Base-by-base conservation (phyloP, 1,284 basidiomycete species). In the Moesziomyces sp. region DNA sequence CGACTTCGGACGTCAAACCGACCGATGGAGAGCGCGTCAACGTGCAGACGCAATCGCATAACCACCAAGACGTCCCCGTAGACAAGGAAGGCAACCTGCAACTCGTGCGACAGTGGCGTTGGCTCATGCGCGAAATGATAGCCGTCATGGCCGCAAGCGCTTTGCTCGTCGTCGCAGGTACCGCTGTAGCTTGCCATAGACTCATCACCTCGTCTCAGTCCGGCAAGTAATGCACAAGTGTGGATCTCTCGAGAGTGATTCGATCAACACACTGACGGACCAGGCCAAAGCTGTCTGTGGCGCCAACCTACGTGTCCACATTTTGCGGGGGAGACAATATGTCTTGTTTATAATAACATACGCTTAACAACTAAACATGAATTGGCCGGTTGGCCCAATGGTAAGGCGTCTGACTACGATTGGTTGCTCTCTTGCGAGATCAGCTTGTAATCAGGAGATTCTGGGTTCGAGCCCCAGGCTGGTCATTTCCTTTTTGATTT, bases 351-450 rank as follows among this genome's bases (percentile, higher is more conserved):
- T 21, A 21, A 21, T 21, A 21, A 11, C 35, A 38, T 3, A 16
- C 10, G 2, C 14, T 16, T 5, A 23, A 3, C 4, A 2, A 13
- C 3, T 19, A 11, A 26, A 19, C 23, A 40, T 38, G 8, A 40
- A 43, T 34, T 40, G 72, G 72, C 72, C 62, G 72, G 72, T 74
- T 74, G 72, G 72, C 72, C 72, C 72, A 74, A 74, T 74, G 72
- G 72, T 74, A 74, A 74, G 72, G 72, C 72, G 72, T 74, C 72
- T 74, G 72, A 74, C 72, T 74, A 74, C 72, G 72, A 74, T 16
- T 38, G 16, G 14, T 51, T 28, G 10, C 5, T 2, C 11, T 54
- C 40, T 42, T 46, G 3, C 14, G 13, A 11, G 16, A 34, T 5
- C 46, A 45, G 1, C 9, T n/a, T 49, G 14, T 65, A 61, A 74